A percentile compares a stretch with the other conserved stretches of the same genome.
These are phyloP conservation scores for Penicillium pancosmium DNA, from an alignment of 495 filamentous ascomycete species.

Conservation along the genomic window DNA sequence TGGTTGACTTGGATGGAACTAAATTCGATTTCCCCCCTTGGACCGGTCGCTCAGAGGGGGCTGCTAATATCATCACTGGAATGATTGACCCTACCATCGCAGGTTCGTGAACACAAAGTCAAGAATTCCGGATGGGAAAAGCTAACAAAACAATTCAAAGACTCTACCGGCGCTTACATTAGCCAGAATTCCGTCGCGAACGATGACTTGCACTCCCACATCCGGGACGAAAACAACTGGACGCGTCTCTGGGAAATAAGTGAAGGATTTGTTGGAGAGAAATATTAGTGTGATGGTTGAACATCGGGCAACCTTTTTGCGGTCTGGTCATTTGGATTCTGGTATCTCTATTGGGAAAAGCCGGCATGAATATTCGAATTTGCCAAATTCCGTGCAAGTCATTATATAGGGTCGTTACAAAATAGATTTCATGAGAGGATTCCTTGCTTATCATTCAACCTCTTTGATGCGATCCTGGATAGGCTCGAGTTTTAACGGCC, in stretches of 20 bases:
- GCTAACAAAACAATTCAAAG: constrained; percentile 2
- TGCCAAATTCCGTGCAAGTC: too few species aligned
- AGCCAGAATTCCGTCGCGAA: constrained; percentile 22
- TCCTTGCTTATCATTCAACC: background rate
- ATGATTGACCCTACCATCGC: constrained; percentile 28
- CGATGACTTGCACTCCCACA: constrained; percentile 22
- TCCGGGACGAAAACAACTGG: constrained; percentile 19
- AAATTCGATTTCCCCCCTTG: constrained; percentile 13
- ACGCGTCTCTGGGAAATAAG: constrained; percentile 23
- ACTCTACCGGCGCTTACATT: constrained; percentile 14
- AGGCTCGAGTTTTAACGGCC: constrained; percentile 9
- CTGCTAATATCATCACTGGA: constrained; percentile 25
- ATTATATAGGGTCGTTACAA: too few species aligned
- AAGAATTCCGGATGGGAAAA: background rate
- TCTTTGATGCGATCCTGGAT: background rate
- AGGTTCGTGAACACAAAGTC: constrained; percentile 5
- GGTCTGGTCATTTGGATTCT: too few species aligned
- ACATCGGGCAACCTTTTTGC: too few species aligned
- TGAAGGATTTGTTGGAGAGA: constrained; percentile 18
- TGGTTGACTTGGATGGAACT: constrained; percentile 21
- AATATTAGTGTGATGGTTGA: background rate
- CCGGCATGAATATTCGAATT: too few species aligned
- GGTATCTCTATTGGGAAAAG: too few species aligned
- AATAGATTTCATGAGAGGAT: background rate
- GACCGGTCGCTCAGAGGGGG: constrained; percentile 23